A percentile compares a stretch with the other conserved stretches of the same genome.
phyloP scores from a whole-genome alignment of 768 basidiomycete genomes.

The Clathrus columnatus region DNA sequence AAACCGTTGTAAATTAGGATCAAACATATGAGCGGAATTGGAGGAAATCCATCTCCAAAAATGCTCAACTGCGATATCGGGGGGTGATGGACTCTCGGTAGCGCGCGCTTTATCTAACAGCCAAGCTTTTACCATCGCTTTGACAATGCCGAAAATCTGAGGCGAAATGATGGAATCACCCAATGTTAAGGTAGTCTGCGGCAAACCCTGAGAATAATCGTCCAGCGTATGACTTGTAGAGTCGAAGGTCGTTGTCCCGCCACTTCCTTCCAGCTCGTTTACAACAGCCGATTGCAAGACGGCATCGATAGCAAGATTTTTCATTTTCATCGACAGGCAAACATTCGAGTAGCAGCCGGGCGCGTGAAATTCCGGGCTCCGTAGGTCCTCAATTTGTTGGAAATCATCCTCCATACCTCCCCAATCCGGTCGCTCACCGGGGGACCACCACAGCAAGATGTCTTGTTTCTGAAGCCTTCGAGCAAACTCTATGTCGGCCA shows the following conservation, averaged over 20 bases:
- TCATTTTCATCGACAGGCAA: slow-evolving; percentile 80
- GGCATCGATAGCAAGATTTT: slow-evolving; percentile 89
- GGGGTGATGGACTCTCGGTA: slow-evolving; percentile 52
- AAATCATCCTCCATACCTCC: slow-evolving; percentile 89
- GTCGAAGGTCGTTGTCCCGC: slow-evolving; percentile 90
- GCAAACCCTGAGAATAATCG: slow-evolving; percentile 68
- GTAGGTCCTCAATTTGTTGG: slow-evolving; percentile 64
- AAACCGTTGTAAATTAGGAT: slow-evolving; percentile 88
- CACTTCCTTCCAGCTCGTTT: slow-evolving; percentile 94
- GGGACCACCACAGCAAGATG: slow-evolving; percentile 95
- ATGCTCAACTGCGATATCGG: slow-evolving; percentile 65
- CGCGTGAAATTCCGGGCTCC: slow-evolving; percentile 74
- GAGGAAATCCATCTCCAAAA: slow-evolving; percentile 98
- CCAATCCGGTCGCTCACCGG: slow-evolving; percentile 78
- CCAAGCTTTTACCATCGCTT: slow-evolving; percentile 86
- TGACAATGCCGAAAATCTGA: slow-evolving; percentile 77
- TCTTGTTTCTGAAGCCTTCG: slow-evolving; percentile 82
- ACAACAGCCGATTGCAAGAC: slow-evolving; percentile 90
- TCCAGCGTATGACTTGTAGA: slow-evolving; percentile 85
- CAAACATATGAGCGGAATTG: slow-evolving; percentile 76
- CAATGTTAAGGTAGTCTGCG: slow-evolving; percentile 60
- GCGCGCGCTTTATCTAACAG: slow-evolving; percentile 66
- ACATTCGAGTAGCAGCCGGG: slow-evolving; percentile 90
- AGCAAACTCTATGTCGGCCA: slow-evolving; percentile 88
- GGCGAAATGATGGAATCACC: slow-evolving; percentile 87